Percentiles rank a stretch among this genome's conserved stretches.
Conservation (phyloP, 2,329 filamentous ascomycete species). For the Rhynchosporium secalis region DNA sequence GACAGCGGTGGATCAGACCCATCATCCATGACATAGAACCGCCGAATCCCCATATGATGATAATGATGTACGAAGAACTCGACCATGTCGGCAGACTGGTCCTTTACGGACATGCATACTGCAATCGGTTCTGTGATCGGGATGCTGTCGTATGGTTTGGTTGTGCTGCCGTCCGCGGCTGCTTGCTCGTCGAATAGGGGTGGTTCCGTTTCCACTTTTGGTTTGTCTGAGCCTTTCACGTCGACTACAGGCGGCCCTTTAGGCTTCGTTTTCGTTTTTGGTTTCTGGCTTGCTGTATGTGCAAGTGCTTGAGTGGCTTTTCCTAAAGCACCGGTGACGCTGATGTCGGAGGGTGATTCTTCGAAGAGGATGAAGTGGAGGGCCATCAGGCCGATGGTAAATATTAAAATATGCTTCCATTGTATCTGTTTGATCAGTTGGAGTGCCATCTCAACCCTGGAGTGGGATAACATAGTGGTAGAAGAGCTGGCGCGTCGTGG, state of each 20-base stretch:
- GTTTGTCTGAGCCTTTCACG: constrained; percentile 7
- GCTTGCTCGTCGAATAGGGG: not conserved
- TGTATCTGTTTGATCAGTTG: constrained; percentile 9
- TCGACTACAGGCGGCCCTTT: constrained; percentile 9
- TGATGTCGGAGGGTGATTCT: constrained; percentile 7
- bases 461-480: constrained; percentile 8
- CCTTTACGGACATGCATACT: constrained; percentile 33
- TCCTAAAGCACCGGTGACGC: not conserved
- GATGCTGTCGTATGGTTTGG: constrained; percentile 13
- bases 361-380: constrained; percentile 20
- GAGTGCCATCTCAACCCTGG: constrained; percentile 2
- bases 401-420: constrained; percentile 23
- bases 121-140: constrained; percentile 25
- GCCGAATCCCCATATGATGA: constrained; percentile 32
- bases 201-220: constrained; percentile 2
- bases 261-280: constrained; percentile 10
- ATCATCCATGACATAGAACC: constrained; percentile 38
- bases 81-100: constrained; percentile 31
- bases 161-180: constrained; percentile 9
- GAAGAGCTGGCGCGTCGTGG: not conserved
- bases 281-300: not conserved
- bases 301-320: not conserved
- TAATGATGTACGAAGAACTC: constrained; percentile 37
- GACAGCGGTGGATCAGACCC: constrained; percentile 33
- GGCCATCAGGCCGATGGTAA: constrained; percentile 17